Percentiles rank a stretch among this genome's conserved stretches.
These are phyloP conservation scores for Saksenaea oblongispora DNA, from an alignment of 371 early-diverging fungal species.

Conservation along the genomic window DNA sequence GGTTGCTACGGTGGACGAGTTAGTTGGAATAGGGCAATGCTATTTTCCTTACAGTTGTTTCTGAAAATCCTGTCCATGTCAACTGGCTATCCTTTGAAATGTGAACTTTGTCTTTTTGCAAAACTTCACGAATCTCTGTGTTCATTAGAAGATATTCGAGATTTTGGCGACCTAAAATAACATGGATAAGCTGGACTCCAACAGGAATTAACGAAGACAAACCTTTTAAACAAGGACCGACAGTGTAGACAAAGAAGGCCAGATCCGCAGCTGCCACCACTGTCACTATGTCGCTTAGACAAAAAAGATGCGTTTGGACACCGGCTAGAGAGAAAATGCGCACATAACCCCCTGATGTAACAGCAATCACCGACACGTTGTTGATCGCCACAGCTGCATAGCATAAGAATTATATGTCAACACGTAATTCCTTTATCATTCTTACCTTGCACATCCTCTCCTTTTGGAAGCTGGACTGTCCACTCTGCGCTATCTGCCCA, in stretches of 20 bases:
- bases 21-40: not conserved
- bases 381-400: conserved; percentile 74
- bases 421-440: not conserved
- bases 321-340: conserved; percentile 81
- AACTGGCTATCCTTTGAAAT: conserved; percentile 62
- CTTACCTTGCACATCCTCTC: conserved; percentile 66
- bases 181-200: not conserved
- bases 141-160: conserved; percentile 72
- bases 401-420: not conserved
- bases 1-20: conserved; percentile 48
- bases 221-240: conserved; percentile 35
- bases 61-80: conserved; percentile 88
- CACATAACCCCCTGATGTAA: conserved; percentile 75
- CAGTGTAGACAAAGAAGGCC: conserved; percentile 32
- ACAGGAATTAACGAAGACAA: not conserved
- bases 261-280: conserved; percentile 55
- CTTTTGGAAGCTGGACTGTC: conserved; percentile 64
- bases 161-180: conserved; percentile 54
- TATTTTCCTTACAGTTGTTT: conserved; percentile 54
- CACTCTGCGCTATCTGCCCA: conserved; percentile 79
- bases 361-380: conserved; percentile 64
- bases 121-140: conserved; percentile 54
- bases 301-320: conserved; percentile 69
- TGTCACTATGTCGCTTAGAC: conserved; percentile 68
- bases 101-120: conserved; percentile 68